phyloP scores from a whole-genome alignment of 306 rosid species.

The Notholithocarpus densiflorus region DNA sequence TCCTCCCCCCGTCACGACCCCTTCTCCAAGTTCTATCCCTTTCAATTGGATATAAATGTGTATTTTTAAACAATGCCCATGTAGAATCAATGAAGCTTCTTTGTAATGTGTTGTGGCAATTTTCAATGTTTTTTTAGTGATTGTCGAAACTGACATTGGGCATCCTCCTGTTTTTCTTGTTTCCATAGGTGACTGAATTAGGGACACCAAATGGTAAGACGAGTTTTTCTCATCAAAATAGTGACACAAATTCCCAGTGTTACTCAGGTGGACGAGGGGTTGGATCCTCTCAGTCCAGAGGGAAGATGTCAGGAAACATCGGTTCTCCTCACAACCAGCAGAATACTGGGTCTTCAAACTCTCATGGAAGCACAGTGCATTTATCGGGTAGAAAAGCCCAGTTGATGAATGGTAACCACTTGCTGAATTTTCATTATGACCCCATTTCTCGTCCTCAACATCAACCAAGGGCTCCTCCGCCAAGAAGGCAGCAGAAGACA shows the following conservation, averaged over 20 bases:
- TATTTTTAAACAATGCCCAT: neutral
- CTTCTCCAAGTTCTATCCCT: too few relatives aligned
- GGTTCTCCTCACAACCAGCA: constrained; percentile 48
- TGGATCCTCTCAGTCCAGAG: constrained; percentile 46
- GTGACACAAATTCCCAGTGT: constrained; percentile 39
- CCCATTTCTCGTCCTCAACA: constrained; percentile 80
- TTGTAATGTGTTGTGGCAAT: neutral
- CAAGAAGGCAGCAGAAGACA: constrained; percentile 72
- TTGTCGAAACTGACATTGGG: neutral
- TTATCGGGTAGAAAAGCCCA: constrained; percentile 66
- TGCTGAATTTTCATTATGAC: constrained; percentile 89
- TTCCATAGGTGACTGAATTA: constrained; percentile 51
- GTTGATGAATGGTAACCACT: constrained; percentile 70
- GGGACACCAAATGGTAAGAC: constrained; percentile 34
- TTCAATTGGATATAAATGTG: neutral
- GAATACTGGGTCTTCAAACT: constrained; percentile 26
- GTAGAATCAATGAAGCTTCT: neutral
- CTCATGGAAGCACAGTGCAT: constrained; percentile 46
- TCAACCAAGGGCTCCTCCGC: constrained; percentile 67
- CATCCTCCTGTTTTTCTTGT: neutral
- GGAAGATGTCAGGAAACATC: constrained; percentile 31
- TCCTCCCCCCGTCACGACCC: too few relatives aligned
- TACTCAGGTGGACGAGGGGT: constrained; percentile 39
- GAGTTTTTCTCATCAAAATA: constrained; percentile 36
- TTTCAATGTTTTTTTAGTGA: constrained; percentile 6